Evolutionary conservation across 2,329 filamentous ascomycete species (phyloP), one percentile per base, ranked within the genome.

Genomic region (Monosporascus sp.): DNA sequence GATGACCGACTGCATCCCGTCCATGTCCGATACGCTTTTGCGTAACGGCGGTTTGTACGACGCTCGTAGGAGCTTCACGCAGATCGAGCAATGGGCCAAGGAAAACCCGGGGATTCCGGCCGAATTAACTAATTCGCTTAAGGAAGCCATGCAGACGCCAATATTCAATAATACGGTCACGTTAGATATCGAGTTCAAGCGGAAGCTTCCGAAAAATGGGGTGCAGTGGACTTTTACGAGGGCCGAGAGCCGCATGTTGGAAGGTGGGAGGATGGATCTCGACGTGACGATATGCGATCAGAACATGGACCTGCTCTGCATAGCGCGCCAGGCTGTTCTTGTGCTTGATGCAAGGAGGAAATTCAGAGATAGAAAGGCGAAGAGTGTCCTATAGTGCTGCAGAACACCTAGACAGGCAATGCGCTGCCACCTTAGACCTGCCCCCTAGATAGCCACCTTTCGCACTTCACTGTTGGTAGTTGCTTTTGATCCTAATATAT

Each of bases 141-240:
- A 51, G 5, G 56, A 67, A n/a, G 61, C 55, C 1, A 37, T 58
- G 50, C n/a, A 59, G 28, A 48, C 56, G 2, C 9, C 51, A 1
- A 52, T 51, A 7, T 57, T 50, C 17, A 63, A 64, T 38, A 49
- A 51, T 4, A 67, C 62, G 0, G 48, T 63, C 9, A 58, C 58
- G 1, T 22, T 68, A 15, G 63, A 67, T 40, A 58, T 69, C 7
- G 60, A 65, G 49, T 68, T 64, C 50, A 68, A 63, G 49, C 22
- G 56, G 15, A 52, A 56, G 18, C 22, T 68, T 1, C 63, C 65
- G 0, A 49, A 53, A 1, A 57, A 61, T 7, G 61, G 60, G 0
- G n/a, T 63, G 8, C 57, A 55, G 17, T 66, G 55, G 38, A 35
- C 60, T 0, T 66, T 67, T 20, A 62, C 56, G 3, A 54, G 66